Conservation (phyloP, 148 eudicot species). For the Amaranthus cruentus region DNA sequence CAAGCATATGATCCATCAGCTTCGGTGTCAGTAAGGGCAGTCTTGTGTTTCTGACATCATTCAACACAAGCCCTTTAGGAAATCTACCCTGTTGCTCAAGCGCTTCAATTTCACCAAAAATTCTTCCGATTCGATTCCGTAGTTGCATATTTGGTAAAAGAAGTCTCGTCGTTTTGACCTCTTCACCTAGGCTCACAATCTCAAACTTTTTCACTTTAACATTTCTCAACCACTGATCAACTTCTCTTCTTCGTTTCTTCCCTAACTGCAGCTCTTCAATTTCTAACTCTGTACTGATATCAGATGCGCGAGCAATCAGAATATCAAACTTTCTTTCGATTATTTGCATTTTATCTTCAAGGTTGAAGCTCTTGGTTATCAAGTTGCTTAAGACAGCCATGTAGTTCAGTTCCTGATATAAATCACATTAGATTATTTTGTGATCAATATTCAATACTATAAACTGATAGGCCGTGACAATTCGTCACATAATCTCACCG, state of each 20-base stretch:
- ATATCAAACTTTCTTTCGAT: constrained; percentile 5
- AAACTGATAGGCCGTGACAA: too few relatives aligned
- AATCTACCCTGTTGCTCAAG: constrained; percentile 7
- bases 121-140: not conserved
- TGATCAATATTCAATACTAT: too few relatives aligned
- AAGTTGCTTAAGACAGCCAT: too few relatives aligned
- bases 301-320: constrained; percentile 12
- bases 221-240: constrained; percentile 7
- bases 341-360: not conserved
- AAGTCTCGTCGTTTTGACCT: not conserved
- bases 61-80: constrained; percentile 10
- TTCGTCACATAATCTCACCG: too few relatives aligned
- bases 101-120: not conserved
- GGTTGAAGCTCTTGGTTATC: not conserved
- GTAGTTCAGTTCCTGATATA: too few relatives aligned
- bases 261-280: not conserved
- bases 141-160: not conserved
- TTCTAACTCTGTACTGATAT: constrained; percentile 2
- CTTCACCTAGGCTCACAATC: constrained; percentile 3
- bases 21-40: constrained; percentile 4
- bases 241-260: constrained; percentile 15
- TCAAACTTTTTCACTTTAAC: not conserved
- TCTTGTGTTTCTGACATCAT: constrained; percentile 7
- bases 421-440: too few relatives aligned
- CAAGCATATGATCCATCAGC: not conserved